phyloP scores from a whole-genome alignment of 2,329 filamentous ascomycete species.

The Trichoderma aggressivum region DNA sequence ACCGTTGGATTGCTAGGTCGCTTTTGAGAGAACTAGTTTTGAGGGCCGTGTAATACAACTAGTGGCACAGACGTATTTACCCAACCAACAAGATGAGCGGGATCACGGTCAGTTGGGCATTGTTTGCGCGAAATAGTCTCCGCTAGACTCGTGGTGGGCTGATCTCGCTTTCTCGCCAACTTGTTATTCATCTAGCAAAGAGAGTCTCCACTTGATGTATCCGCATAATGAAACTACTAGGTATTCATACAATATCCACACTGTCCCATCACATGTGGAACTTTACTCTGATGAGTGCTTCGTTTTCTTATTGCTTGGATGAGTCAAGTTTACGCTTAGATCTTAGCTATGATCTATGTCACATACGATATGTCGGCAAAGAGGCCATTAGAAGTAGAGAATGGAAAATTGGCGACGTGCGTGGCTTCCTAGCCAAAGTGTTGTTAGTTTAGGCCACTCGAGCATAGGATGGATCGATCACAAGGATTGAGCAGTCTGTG shows the following conservation, averaged over 20 bases:
- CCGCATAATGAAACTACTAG: neutral
- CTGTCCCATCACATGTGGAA: neutral
- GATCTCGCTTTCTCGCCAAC: neutral
- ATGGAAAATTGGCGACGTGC: neutral
- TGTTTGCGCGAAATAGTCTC: neutral
- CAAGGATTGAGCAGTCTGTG: neutral
- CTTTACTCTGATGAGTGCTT: neutral
- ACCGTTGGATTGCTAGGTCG: neutral
- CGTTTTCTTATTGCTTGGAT: neutral
- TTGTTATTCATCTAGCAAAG: neutral
- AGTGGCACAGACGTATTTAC: neutral
- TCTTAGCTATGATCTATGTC: neutral
- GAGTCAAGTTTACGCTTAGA: neutral
- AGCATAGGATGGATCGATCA: neutral
- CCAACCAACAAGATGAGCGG: neutral
- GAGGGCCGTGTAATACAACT: neutral
- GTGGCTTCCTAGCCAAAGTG: accelerated
- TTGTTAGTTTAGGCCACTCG: neutral
- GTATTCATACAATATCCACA: neutral
- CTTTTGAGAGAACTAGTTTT: neutral
- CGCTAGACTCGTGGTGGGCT: neutral
- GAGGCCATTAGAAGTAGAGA: neutral
- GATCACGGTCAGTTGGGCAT: neutral
- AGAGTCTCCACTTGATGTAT: neutral
- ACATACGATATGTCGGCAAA: accelerated